These are phyloP conservation scores for Brettanomyces sp. DNA, from an alignment of 805 yeast species.

Conservation along the genomic window DNA sequence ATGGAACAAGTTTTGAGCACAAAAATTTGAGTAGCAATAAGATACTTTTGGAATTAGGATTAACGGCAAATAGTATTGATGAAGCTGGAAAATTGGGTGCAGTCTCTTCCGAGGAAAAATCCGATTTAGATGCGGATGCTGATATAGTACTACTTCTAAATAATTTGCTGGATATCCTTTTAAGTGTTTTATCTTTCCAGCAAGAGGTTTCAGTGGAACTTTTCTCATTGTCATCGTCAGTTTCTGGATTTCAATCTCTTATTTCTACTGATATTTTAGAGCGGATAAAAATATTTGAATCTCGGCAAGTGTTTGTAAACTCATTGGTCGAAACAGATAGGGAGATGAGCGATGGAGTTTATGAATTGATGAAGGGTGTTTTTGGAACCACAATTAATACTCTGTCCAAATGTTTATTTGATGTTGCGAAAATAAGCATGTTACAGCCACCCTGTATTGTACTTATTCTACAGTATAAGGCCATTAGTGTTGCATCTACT, in stretches of 20 bases:
- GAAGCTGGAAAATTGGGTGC: neutral
- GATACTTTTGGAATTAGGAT: constrained; percentile 19
- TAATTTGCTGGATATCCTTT: neutral
- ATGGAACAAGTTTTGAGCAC: constrained; percentile 2
- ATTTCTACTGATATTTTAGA: constrained; percentile 24
- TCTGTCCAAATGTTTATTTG: constrained; percentile 26
- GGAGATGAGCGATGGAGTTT: constrained; percentile 19
- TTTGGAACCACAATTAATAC: constrained; percentile 15
- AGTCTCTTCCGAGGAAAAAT: neutral
- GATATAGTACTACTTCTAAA: neutral
- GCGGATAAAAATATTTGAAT: constrained; percentile 14
- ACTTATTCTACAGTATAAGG: constrained; percentile 32
- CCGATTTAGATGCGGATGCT: neutral
- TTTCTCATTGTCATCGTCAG: constrained; percentile 33
- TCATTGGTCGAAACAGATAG: constrained; percentile 22
- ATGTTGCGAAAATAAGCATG: constrained; percentile 27
- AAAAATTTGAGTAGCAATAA: constrained; percentile 10
- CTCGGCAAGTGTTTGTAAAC: constrained; percentile 6
- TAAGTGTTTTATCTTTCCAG: constrained; percentile 23
- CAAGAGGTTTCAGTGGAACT: constrained; percentile 39
- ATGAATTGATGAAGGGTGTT: constrained; percentile 24
- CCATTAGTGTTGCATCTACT: constrained; percentile 31
- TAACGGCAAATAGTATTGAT: neutral
- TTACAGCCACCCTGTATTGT: constrained; percentile 34
- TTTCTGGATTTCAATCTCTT: constrained; percentile 29